A percentile compares a stretch with the other conserved stretches of the same genome.
Conservation (phyloP, 23 red algal genomes). For the Gracilaria gracilis region DNA sequence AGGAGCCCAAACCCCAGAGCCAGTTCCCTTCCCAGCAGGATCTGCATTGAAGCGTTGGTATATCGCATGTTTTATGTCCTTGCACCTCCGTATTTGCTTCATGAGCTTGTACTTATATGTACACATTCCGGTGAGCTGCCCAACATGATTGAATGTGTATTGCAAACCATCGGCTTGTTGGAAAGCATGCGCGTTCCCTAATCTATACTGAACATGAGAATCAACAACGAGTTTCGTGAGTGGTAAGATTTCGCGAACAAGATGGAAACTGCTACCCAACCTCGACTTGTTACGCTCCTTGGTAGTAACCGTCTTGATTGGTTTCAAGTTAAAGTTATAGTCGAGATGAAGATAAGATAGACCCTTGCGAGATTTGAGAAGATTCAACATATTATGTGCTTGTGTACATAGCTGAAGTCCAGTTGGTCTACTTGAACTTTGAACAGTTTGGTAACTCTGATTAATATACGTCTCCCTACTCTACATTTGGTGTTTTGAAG, state of each 20-base stretch:
- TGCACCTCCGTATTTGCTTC: slow-evolving; percentile 95
- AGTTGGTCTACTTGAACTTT: no score
- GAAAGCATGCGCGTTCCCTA: slow-evolving; percentile 91
- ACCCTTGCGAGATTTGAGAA: slow-evolving; percentile 87
- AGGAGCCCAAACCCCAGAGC: slow-evolving; percentile 90
- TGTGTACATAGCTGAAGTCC: slow-evolving; percentile 90
- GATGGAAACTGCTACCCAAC: slow-evolving; percentile 96
- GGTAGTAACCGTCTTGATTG: slow-evolving; percentile 95
- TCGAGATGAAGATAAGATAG: slow-evolving; percentile 91
- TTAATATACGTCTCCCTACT: no score
- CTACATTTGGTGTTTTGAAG: no score
- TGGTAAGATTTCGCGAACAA: slow-evolving; percentile 87
- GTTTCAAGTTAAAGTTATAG: slow-evolving; percentile 95
- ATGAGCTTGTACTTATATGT: slow-evolving; percentile 99
- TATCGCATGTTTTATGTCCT: slow-evolving; percentile 96
- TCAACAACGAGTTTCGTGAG: slow-evolving; percentile 94
- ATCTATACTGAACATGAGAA: slow-evolving; percentile 88
- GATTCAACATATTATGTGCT: slow-evolving; percentile 93
- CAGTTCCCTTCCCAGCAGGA: no score
- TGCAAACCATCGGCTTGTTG: slow-evolving; percentile 96
- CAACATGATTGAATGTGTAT: slow-evolving; percentile 92
- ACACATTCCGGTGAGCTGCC: slow-evolving; percentile 97
- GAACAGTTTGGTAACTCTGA: no score
- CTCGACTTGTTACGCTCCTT: slow-evolving; percentile 95
- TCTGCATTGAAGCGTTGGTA: slow-evolving; percentile 94